Base-by-base conservation (phyloP, 768 basidiomycete species). In the Lepiota brunneoincarnata region DNA sequence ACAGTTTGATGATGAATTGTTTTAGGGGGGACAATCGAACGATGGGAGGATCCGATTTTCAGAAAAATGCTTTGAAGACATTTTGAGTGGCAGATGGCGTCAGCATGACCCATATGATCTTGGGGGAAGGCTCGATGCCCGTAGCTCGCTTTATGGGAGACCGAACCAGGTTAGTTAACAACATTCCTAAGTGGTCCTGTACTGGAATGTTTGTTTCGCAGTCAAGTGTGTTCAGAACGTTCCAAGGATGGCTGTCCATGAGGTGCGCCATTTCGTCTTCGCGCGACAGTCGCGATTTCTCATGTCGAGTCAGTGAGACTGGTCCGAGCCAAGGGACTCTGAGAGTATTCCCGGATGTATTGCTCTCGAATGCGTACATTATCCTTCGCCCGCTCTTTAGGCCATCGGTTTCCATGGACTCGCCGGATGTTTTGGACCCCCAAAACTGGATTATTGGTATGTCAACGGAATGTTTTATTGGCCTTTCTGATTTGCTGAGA, bases 341-440 rank as follows among this genome's bases (percentile, higher is more conserved):
- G 17, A 79, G 73, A 56, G 83, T 90, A 28, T 89, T 82, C 66
- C 87, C 89, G 1, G 77, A 83, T 55, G 75, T 91, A 35, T 61
- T 74, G 17, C 68, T 90, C 4, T 82, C 84, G 9, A 90, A 87
- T 53, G 80, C 87, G 0, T 91, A 91, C 64, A 75, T 78, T 56
- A 84, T 91, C 31, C 73, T 92, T 4, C 77, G 89, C 15, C 89
- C 89, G 0, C 91, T 92, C 78, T 89, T 91, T 75, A 73, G 73
- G 10, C 80, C 80, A 0, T 66, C 70, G 2, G 75, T 77, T 17
- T 60, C 72, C 0, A 58, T 63, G 2, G 67, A 69, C 40, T 75
- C 75, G 10, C 64, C 69, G 4, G 76, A 75, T 5, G 73, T 77
- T n/a, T 64, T 75, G 20, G 69, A 80, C 43, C 61, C 74, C n/a